A percentile compares a stretch with the other conserved stretches of the same genome.
Conservation (phyloP, 108 stramenopile species). For the Cyclotella atomus region DNA sequence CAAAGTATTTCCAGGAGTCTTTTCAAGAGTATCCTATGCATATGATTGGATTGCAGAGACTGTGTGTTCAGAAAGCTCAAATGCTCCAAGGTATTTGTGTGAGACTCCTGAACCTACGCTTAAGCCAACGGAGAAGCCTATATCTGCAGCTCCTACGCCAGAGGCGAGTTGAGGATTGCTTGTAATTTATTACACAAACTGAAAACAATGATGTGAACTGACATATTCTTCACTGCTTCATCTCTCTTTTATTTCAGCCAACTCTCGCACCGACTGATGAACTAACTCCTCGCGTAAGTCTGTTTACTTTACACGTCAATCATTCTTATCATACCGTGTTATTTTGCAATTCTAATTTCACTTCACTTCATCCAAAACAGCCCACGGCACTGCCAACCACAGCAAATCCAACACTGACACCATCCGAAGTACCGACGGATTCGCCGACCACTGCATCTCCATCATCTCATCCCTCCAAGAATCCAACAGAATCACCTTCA, state of each 20-base stretch:
- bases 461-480: neutral
- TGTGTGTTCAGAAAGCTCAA: constrained; percentile 38
- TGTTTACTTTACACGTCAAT: neutral
- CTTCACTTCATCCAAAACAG: neutral
- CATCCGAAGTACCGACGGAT: constrained; percentile 6
- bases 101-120: neutral
- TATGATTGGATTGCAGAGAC: constrained; percentile 35
- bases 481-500: neutral
- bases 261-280: neutral
- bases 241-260: neutral
- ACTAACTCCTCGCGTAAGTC: neutral
- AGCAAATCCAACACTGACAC: neutral
- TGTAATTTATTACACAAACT: no score
- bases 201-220: no score
- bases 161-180: no score
- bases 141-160: no score
- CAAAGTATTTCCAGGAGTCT: constrained; percentile 26
- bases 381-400: neutral
- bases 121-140: neutral
- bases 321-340: neutral
- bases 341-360: neutral
- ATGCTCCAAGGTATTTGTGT: constrained; percentile 47
- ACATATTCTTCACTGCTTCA: no score
- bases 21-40: constrained; percentile 46
- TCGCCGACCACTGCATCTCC: constrained; percentile 8